These are phyloP conservation scores for Lyophyllum semitale DNA, from an alignment of 768 basidiomycete genomes.

Conservation along the genomic window DNA sequence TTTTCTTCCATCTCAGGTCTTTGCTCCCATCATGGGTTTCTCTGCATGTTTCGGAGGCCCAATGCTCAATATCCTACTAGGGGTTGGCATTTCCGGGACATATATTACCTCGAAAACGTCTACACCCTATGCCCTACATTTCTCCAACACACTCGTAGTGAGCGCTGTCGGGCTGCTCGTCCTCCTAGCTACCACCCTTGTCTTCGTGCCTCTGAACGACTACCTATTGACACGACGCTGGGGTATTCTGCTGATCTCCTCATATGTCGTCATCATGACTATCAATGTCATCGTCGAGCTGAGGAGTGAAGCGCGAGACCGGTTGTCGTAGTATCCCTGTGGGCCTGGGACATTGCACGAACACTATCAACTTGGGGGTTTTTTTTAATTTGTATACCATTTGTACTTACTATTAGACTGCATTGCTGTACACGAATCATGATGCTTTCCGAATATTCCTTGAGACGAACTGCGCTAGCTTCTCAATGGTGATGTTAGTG, in stretches of 20 bases:
- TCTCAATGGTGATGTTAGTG: too few species aligned
- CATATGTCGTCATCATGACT: slow-evolving; percentile 76
- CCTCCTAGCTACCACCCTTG: slow-evolving; percentile 72
- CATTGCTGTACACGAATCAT: too few species aligned
- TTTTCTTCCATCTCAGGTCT: slow-evolving; percentile 46
- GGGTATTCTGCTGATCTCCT: slow-evolving; percentile 77
- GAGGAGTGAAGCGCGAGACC: slow-evolving; percentile 21
- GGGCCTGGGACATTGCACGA: background rate
- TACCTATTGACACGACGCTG: slow-evolving; percentile 80
- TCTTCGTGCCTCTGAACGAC: slow-evolving; percentile 84
- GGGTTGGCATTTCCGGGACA: slow-evolving; percentile 89
- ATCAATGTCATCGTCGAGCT: slow-evolving; percentile 82
- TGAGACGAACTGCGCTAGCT: too few species aligned
- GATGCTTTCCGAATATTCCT: too few species aligned
- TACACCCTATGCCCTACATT: slow-evolving; percentile 69
- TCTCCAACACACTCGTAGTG: slow-evolving; percentile 83
- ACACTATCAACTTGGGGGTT: too few species aligned
- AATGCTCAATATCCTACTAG: slow-evolving; percentile 89
- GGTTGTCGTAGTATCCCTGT: background rate
- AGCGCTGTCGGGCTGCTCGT: slow-evolving; percentile 80
- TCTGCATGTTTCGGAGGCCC: slow-evolving; percentile 94
- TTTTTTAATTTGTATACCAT: too few species aligned
- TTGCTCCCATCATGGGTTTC: slow-evolving; percentile 93
- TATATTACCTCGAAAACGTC: slow-evolving; percentile 72
- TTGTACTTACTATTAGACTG: too few species aligned